These are phyloP conservation scores for Entomortierella chlamydospora DNA, from an alignment of 192 early-diverging fungal genomes.

Conservation along the genomic window DNA sequence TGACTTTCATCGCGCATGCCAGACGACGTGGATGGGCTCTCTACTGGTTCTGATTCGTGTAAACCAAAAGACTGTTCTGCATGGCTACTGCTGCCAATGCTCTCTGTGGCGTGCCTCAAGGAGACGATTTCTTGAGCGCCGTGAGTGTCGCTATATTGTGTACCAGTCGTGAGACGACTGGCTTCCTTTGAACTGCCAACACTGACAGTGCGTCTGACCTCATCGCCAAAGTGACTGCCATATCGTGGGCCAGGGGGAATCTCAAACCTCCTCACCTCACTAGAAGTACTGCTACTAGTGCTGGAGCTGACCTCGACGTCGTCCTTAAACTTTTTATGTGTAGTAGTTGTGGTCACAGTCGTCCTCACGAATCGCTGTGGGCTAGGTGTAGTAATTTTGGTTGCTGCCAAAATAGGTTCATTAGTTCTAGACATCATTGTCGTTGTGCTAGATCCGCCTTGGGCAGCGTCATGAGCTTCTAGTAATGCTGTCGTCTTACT, in stretches of 20 bases:
- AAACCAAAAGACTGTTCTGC: neutral
- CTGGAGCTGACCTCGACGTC: conserved; percentile 21
- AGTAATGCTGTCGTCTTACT: neutral
- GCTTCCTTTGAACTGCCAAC: conserved; percentile 12
- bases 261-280: conserved; percentile 48
- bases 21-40: neutral
- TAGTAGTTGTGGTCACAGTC: conserved; percentile 44
- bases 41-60: neutral
- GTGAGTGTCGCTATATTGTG: neutral
- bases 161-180: conserved; percentile 10
- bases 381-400: conserved; percentile 32
- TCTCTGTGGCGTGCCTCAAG: neutral
- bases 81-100: conserved; percentile 2
- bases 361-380: conserved; percentile 38
- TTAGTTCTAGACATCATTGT: neutral
- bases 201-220: conserved; percentile 14
- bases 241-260: conserved; percentile 35
- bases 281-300: conserved; percentile 18
- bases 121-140: neutral
- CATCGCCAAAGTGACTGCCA: conserved; percentile 31
- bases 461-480: neutral
- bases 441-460: neutral
- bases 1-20: neutral
- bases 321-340: conserved; percentile 36
- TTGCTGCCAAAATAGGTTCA: neutral